Evolutionary conservation across 495 filamentous ascomycete species (phyloP).

Genomic region (Aspergillus homomorphus): DNA sequence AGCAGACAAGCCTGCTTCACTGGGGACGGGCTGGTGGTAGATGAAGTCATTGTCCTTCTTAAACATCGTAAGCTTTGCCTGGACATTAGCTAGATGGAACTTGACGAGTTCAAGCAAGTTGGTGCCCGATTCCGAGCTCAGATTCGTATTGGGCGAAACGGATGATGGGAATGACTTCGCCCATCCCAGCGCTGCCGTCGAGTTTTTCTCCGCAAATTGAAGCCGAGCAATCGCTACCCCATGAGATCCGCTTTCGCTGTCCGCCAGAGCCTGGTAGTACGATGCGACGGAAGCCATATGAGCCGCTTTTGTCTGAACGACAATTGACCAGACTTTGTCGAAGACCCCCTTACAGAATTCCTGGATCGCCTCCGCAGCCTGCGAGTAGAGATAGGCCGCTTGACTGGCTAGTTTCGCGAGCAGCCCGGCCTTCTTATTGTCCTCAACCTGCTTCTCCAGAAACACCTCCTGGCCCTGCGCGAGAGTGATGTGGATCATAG

Average conservation of each 20-base stretch:
- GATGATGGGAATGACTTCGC: conserved; percentile 79
- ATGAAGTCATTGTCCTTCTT: conserved; percentile 97
- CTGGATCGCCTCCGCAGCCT: conserved; percentile 83
- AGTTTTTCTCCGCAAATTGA: conserved; percentile 71
- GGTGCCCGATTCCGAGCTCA: conserved; percentile 72
- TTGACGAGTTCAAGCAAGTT: conserved; percentile 76
- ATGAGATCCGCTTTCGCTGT: conserved; percentile 83
- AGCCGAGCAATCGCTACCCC: conserved; percentile 83
- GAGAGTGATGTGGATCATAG: conserved; percentile 85
- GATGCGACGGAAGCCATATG: conserved; percentile 84
- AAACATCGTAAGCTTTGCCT: conserved; percentile 71
- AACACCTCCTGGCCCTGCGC: conserved; percentile 97
- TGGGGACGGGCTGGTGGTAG: conserved; percentile 89
- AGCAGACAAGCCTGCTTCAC: conserved; percentile 71
- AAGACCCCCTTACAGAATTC: conserved; percentile 94
- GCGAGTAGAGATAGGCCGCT: conserved; percentile 79
- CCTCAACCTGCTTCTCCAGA: conserved; percentile 89
- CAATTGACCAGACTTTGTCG: conserved; percentile 88
- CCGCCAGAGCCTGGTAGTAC: conserved; percentile 90
- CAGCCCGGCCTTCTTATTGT: conserved; percentile 89
- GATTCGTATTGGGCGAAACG: conserved; percentile 75
- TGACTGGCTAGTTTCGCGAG: conserved; percentile 92
- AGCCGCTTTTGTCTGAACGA: conserved; percentile 83
- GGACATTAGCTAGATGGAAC: conserved; percentile 73
- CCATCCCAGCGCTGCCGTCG: conserved; percentile 69